Evolutionary conservation across 2,329 filamentous ascomycete species (phyloP), one percentile per base, ranked within the genome.

Genomic region (Trichoderma lentiforme): DNA sequence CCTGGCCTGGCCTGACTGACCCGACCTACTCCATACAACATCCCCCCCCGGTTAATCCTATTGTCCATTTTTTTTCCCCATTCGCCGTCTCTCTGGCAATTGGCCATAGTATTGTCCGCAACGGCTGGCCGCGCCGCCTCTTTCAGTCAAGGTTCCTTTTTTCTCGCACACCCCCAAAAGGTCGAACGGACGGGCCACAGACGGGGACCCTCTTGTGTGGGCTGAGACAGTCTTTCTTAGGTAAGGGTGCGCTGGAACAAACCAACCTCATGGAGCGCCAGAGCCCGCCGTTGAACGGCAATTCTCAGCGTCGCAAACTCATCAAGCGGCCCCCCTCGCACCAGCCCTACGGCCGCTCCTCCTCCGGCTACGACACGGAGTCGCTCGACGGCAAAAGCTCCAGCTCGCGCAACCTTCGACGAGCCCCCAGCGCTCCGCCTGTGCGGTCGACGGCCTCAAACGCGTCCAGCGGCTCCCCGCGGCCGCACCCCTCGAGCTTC

Each of bases 401-500:
- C 81, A 91, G 88, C 86, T 89, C 88, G 76, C 86, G 87, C 77
- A 90, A 87, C 80, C 84, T 91, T 79, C 86, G 84, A 80, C 86
- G 88, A 79, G 85, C 87, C 79, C 88, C 89, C 75, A 89, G 87
- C 80, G 87, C 87, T 82, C 88, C 88, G 78, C 83, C 83, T 78
- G 80, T 82, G 77, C 83, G 83, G 73, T 84, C 83, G 71, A 83
- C 83, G 73, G 82, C 82, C 75, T 82, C 83, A 77, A 84, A 85
- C 84, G 82, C 85, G 79, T 86, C 86, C 77, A 83, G 81, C 82
- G 82, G 80, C 76, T 47, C 74, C 71, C 61, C 73, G 75, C 73
- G 74, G 73, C 32, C 70, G 68, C 43, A 53, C 70, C 71, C 73
- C 53, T 58, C 75, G 73, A 67, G 62, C 73, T 73, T 73, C 62